A percentile compares a stretch with the other conserved stretches of the same genome.
These are phyloP conservation scores for Hymenoscyphus repandus DNA, from an alignment of 2,329 filamentous ascomycete genomes.

Conservation along the genomic window DNA sequence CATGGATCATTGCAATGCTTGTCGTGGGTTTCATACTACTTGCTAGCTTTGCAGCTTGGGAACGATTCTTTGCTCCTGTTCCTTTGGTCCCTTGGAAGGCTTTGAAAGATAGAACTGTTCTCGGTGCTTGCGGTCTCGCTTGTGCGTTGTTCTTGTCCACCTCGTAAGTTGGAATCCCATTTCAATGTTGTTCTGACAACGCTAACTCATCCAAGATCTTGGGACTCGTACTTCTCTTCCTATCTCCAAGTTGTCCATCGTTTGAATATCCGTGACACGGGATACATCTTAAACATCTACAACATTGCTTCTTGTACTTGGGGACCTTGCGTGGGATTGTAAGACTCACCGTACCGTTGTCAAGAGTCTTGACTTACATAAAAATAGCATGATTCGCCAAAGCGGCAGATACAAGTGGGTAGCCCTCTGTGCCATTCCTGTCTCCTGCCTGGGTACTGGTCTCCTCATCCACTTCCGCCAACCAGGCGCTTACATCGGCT, in stretches of 20 bases:
- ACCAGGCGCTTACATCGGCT: constrained; percentile 44
- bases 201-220: too few species aligned
- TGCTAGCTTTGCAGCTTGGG: constrained; percentile 49
- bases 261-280: constrained; percentile 21
- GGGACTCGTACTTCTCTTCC: constrained; percentile 51
- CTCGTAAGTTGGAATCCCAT: too few species aligned
- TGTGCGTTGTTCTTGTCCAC: constrained; percentile 42
- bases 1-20: constrained; percentile 48
- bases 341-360: too few species aligned
- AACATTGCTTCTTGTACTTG: too few species aligned
- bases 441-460: constrained; percentile 43
- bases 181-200: too few species aligned
- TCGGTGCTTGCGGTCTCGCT: constrained; percentile 39
- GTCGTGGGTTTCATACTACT: constrained; percentile 53
- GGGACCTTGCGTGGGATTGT: too few species aligned
- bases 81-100: constrained; percentile 52
- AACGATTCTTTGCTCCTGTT: constrained; percentile 49
- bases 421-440: too few species aligned
- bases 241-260: constrained; percentile 50
- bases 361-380: too few species aligned
- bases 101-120: constrained; percentile 43
- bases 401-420: too few species aligned
- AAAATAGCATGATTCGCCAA: not conserved
- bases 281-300: constrained; percentile 15
- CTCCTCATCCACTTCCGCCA: constrained; percentile 55